phyloP scores from a whole-genome alignment of 2,329 filamentous ascomycete genomes.

The Xylaria sp. region DNA sequence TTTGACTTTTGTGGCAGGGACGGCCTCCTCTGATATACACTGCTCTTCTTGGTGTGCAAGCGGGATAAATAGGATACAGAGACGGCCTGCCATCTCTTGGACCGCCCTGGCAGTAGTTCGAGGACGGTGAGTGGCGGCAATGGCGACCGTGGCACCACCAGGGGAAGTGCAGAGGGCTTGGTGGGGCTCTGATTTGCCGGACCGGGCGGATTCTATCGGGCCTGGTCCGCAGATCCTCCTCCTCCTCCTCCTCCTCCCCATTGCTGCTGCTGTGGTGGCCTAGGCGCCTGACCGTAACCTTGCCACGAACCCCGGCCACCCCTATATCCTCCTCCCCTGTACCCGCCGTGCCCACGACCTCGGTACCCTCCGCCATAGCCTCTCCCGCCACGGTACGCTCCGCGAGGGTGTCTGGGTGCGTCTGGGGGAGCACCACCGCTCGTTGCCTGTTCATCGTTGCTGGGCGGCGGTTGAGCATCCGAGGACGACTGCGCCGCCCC shows the following conservation, averaged over 20 bases:
- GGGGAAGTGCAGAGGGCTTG: too few relatives aligned
- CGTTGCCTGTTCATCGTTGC: constrained; percentile 3
- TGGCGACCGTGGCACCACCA: too few relatives aligned
- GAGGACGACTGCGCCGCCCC: constrained; percentile 5
- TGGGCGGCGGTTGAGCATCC: constrained; percentile 5
- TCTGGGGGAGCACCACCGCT: constrained; percentile 7
- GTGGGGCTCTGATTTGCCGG: not conserved
- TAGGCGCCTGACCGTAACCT: constrained; percentile 14
- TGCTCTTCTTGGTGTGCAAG: too few relatives aligned
- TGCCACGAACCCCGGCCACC: constrained; percentile 27
- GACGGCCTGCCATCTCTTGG: too few relatives aligned
- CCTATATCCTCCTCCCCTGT: constrained; percentile 30
- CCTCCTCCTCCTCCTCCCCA: too few relatives aligned
- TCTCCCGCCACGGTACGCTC: constrained; percentile 30
- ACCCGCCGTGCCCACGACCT: constrained; percentile 28
- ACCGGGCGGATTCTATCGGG: constrained; percentile 22
- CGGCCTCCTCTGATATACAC: too few relatives aligned
- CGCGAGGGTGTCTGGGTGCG: constrained; percentile 19
- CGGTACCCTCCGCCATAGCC: constrained; percentile 28
- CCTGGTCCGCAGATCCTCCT: constrained; percentile 19
- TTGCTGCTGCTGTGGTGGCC: constrained; percentile 14
- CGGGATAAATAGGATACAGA: too few relatives aligned
- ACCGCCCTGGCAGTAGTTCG: too few relatives aligned
- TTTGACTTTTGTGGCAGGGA: too few relatives aligned
- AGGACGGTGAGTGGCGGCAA: too few relatives aligned